These are phyloP conservation scores for Thecamonas trahens DNA, from an alignment of 78 protist genomes.

Conservation along the genomic window DNA sequence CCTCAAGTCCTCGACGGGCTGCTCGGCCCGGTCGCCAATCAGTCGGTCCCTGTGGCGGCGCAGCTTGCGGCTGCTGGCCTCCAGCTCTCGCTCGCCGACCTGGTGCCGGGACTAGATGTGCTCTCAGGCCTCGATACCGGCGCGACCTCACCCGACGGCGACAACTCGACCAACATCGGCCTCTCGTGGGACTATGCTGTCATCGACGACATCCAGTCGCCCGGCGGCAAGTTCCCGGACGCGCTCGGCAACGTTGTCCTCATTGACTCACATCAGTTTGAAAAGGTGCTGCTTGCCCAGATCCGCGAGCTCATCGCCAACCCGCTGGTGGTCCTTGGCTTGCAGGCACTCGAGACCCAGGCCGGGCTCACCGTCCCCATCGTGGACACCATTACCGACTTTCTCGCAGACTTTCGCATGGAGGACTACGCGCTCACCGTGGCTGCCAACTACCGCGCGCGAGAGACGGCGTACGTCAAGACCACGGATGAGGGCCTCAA, in stretches of 20 bases:
- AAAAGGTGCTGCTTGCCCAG: not conserved
- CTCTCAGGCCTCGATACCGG: not conserved
- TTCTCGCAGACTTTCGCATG: not conserved
- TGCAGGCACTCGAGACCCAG: not conserved
- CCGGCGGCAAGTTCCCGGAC: slow-evolving; percentile 66
- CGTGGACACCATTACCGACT: not conserved
- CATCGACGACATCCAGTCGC: slow-evolving; percentile 28
- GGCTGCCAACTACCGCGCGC: slow-evolving; percentile 21
- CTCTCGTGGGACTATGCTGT: slow-evolving; percentile 13
- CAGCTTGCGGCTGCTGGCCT: no score
- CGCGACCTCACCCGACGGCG: not conserved
- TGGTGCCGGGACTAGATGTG: no score
- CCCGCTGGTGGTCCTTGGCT: no score
- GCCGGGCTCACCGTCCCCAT: not conserved
- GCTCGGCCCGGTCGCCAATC: no score
- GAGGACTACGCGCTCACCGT: slow-evolving; percentile 28
- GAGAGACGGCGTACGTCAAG: slow-evolving; percentile 36
- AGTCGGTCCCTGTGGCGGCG: no score
- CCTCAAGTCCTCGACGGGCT: no score
- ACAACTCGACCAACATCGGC: not conserved
- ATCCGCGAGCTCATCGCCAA: not conserved
- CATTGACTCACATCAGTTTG: slow-evolving; percentile 19
- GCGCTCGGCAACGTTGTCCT: slow-evolving; percentile 62
- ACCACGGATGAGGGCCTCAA: slow-evolving; percentile 9
- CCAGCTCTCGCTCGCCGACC: no score